Conservation (phyloP, 2,329 filamentous ascomycete species). For the Venturia effusa region DNA sequence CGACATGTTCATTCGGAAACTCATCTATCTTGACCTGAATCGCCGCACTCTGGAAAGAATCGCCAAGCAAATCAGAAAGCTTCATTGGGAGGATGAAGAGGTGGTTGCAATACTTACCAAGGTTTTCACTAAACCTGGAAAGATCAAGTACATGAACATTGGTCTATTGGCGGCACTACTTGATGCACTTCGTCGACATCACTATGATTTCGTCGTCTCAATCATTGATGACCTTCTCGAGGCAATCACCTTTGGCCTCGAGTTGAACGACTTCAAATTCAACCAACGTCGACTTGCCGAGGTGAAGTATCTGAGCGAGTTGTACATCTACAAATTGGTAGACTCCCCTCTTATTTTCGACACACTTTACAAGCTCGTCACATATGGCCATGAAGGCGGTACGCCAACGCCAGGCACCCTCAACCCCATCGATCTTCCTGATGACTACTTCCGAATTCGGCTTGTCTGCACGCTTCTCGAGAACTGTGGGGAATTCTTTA, state of each 20-base stretch:
- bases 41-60: conserved; percentile 91
- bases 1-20: conserved; percentile 83
- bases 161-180: conserved; percentile 85
- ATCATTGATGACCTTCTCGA: conserved; percentile 89
- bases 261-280: conserved; percentile 95
- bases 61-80: conserved; percentile 82
- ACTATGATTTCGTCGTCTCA: conserved; percentile 80
- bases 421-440: conserved; percentile 73
- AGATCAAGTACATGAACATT: conserved; percentile 96
- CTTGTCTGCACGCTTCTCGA: conserved; percentile 82
- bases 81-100: conserved; percentile 95
- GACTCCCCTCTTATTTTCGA: conserved; percentile 95
- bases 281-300: conserved; percentile 92
- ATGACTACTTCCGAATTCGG: conserved; percentile 93
- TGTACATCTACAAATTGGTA: conserved; percentile 96
- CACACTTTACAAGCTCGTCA: conserved; percentile 85
- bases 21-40: conserved; percentile 87
- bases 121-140: conserved; percentile 89
- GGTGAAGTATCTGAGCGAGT: conserved; percentile 89
- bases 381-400: conserved; percentile 76
- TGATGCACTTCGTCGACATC: conserved; percentile 80
- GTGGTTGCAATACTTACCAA: conserved; percentile 59
- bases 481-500: conserved; percentile 93
- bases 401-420: conserved; percentile 68
- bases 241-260: conserved; percentile 74